A percentile compares a stretch with the other conserved stretches of the same genome.
Evolutionary conservation across 2,329 filamentous ascomycete genomes (phyloP).

Genomic region (Calonectria leucothoes): DNA sequence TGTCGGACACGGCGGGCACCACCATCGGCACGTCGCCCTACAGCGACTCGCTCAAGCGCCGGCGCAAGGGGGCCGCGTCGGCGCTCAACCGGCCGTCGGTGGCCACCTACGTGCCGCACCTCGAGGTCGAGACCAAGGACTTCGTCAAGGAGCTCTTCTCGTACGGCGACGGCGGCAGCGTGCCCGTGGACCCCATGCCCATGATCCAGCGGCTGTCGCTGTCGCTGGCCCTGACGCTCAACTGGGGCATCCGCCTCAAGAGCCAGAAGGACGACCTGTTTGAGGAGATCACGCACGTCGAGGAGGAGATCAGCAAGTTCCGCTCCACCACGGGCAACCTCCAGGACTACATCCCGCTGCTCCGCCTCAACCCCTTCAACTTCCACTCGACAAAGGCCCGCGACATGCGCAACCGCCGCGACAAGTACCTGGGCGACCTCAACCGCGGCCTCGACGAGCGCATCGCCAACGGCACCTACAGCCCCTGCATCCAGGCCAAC

Average conservation of each 20-base stretch:
- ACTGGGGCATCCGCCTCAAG: conserved; percentile 73
- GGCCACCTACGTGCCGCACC: conserved; percentile 69
- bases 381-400: conserved; percentile 67
- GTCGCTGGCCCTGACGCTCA: conserved; percentile 72
- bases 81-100: conserved; percentile 75
- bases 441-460: conserved; percentile 70
- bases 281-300: conserved; percentile 71
- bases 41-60: conserved; percentile 71
- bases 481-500: conserved; percentile 75
- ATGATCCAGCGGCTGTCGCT: conserved; percentile 75
- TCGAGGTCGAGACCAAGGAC: conserved; percentile 72
- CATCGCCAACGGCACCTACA: conserved; percentile 70
- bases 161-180: conserved; percentile 65
- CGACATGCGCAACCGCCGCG: conserved; percentile 69
- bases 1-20: conserved; percentile 74
- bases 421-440: conserved; percentile 68
- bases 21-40: conserved; percentile 77
- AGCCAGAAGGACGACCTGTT: conserved; percentile 70
- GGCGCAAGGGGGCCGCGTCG: conserved; percentile 73
- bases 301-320: conserved; percentile 70
- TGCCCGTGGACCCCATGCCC: conserved; percentile 72
- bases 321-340: conserved; percentile 70
- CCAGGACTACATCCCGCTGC: conserved; percentile 70
- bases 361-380: conserved; percentile 71
- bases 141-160: conserved; percentile 71